These are phyloP conservation scores for Podospora comata DNA, from an alignment of 495 filamentous ascomycete genomes.

Conservation along the genomic window DNA sequence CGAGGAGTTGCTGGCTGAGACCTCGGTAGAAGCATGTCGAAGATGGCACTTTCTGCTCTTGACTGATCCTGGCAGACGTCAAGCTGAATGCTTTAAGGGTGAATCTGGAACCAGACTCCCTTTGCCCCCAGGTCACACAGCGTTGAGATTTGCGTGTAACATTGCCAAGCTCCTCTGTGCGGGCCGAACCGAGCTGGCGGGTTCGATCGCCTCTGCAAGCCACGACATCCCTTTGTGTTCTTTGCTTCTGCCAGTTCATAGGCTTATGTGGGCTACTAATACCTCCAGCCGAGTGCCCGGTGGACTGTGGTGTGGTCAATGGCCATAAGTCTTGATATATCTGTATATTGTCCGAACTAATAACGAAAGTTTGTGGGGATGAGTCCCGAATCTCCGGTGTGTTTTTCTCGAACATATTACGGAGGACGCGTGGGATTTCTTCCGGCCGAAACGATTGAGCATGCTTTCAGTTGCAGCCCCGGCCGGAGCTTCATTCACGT, in stretches of 20 bases:
- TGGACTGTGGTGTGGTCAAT: not conserved
- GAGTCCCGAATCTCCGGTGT: not conserved
- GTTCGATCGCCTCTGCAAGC: slow-evolving; percentile 1
- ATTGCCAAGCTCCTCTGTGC: not conserved
- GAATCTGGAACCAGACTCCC: not conserved
- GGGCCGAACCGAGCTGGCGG: slow-evolving; percentile 4
- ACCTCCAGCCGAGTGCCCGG: not conserved
- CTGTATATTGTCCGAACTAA: not conserved
- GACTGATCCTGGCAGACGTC: not conserved
- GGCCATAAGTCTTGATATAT: not conserved
- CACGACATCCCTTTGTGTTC: not conserved
- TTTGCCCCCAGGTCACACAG: not conserved
- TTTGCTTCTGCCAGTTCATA: not conserved
- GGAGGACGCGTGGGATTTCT: not conserved
- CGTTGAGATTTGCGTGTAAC: not conserved
- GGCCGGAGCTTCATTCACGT: not conserved
- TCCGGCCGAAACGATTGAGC: not conserved
- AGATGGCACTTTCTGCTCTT: not conserved
- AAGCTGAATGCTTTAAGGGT: not conserved
- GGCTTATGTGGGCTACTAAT: not conserved
- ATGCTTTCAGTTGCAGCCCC: not conserved
- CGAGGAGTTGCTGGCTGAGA: not conserved
- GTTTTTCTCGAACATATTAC: not conserved
- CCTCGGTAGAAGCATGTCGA: not conserved
- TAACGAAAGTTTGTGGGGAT: not conserved